Base-by-base conservation (phyloP, 1,139 yeast genomes). In the Zygosaccharomyces pseudobailii region DNA sequence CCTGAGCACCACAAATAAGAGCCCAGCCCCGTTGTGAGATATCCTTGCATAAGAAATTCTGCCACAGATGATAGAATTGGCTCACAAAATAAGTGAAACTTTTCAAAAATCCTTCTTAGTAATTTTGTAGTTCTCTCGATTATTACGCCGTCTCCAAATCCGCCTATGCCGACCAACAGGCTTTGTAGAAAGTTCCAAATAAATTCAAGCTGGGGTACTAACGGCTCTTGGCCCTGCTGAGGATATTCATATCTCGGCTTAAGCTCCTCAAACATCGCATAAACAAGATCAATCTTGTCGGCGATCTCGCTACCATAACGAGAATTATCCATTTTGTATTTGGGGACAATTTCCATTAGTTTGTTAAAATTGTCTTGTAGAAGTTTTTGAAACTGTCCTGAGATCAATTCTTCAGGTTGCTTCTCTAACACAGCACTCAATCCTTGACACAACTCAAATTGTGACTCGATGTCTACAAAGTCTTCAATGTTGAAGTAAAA, bases 1-100 rank as follows among this genome's bases (percentile, higher is more conserved):
- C 96, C 97, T 3, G 95, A 84, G 17, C 87, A 94, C 94, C 96
- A 90, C 49, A 90, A 70, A 62, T 84, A 90, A 64, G 96, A 87
- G 2, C 97, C 97, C 60, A 71, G 79, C 38, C 81, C 79, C 30
- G 84, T 84, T 40, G 71, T 69, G 42, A 80, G 75, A 69, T 88
- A 90, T 5, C 94, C 92, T 36, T 75, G 73, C 1, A 74, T 78
- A 50, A 87, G 74, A 53, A 84, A 71, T 20, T 78, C 71, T 1
- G 89, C 90, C 42, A 88, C 75, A 9, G 79, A 73, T 3, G 82
- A 79, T 31, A 90, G 71, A 27, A 85, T 72, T 2, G 85, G 80
- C 39, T 76, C 71, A 51, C 88, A 69, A 59, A 79, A 85, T n/a
- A 78, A 71, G 47, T 60, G 68, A 38, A 56, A 65, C 40, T 55